A percentile compares a stretch with the other conserved stretches of the same genome.
phyloP scores from a whole-genome alignment of 129 eudicot genomes.

The Heracleum sosnowskyi region DNA sequence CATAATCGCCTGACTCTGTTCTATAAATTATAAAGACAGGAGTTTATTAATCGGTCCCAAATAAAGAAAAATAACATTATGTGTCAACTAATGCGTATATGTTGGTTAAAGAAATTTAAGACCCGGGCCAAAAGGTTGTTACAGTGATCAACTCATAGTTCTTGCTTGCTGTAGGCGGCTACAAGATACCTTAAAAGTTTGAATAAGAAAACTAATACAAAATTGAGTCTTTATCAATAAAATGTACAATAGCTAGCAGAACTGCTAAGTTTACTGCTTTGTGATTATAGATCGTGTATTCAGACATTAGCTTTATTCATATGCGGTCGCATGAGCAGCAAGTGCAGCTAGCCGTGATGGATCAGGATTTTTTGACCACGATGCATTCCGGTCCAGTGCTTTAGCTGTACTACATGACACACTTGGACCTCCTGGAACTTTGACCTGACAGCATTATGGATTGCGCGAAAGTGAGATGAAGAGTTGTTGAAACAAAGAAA shows the following conservation, averaged over 20 bases:
- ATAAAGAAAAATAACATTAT: too few species aligned
- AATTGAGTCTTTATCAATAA: background rate
- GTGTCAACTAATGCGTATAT: too few species aligned
- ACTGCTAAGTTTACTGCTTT: constrained; percentile 16
- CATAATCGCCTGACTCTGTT: too few species aligned
- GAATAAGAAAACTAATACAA: background rate
- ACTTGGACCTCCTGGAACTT: constrained; percentile 95
- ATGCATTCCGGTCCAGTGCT: constrained; percentile 98
- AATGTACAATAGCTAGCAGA: background rate
- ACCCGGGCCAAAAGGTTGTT: too few species aligned
- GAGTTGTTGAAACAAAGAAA: background rate
- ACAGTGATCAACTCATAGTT: too few species aligned
- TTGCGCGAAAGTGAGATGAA: background rate
- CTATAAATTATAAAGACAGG: too few species aligned
- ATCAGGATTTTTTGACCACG: constrained; percentile 93
- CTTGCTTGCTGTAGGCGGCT: too few species aligned
- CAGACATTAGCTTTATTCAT: constrained; percentile 30
- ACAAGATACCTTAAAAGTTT: background rate
- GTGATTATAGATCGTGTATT: constrained; percentile 7
- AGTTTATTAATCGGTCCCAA: too few species aligned
- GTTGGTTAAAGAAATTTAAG: too few species aligned
- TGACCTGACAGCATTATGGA: constrained; percentile 57
- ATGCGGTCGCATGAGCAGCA: constrained; percentile 85
- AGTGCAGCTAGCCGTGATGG: constrained; percentile 98
- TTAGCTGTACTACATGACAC: constrained; percentile 98